Conservation (phyloP, 345 rosid species). For the Anacardium occidentale region DNA sequence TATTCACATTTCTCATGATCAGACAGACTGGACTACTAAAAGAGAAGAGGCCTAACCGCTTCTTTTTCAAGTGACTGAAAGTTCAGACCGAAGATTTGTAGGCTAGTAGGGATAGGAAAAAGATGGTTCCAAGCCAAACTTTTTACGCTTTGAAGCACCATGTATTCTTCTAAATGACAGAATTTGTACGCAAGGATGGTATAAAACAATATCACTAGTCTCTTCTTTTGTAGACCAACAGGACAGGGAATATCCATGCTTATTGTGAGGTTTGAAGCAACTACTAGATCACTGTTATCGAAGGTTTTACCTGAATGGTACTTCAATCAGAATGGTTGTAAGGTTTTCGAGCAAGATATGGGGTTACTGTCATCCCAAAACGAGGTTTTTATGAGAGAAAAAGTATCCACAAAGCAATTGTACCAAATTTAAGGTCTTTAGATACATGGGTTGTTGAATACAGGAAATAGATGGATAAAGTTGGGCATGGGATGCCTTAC, state of each 20-base stretch:
- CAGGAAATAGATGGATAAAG: conserved; percentile 97
- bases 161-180: conserved; percentile 77
- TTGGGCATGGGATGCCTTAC: conserved; percentile 97
- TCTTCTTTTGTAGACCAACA: conserved; percentile 90
- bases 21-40: conserved; percentile 82
- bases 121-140: conserved; percentile 44
- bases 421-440: conserved; percentile 70
- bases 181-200: conserved; percentile 59
- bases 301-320: conserved; percentile 75
- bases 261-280: conserved; percentile 78
- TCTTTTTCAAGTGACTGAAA: conserved; percentile 66
- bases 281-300: conserved; percentile 50
- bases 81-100: conserved; percentile 73
- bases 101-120: conserved; percentile 90
- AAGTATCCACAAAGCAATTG: conserved; percentile 75
- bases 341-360: conserved; percentile 95
- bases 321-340: conserved; percentile 80
- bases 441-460: conserved; percentile 93
- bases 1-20: conserved; percentile 85
- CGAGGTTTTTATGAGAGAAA: conserved; percentile 73
- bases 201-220: conserved; percentile 63
- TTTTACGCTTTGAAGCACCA: conserved; percentile 73
- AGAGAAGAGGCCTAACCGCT: conserved; percentile 90
- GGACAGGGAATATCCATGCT: conserved; percentile 99
- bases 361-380: conserved; percentile 90